Percentiles rank a stretch among this genome's conserved stretches.
Conservation (phyloP, 1,284 basidiomycete genomes). For the Cutaneotrichosporon cutaneum region DNA sequence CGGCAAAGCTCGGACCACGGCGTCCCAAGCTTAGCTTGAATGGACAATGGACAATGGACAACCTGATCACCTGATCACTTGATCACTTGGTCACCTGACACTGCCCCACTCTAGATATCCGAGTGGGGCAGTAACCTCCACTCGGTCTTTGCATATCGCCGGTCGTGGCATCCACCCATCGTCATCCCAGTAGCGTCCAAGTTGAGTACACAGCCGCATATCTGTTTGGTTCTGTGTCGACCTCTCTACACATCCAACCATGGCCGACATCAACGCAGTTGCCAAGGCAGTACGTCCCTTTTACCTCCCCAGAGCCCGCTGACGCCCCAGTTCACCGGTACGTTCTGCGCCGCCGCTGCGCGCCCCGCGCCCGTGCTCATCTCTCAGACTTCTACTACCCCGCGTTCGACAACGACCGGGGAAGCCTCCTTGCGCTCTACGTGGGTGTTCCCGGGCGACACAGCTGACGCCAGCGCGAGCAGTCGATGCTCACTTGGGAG, state of each 20-base stretch:
- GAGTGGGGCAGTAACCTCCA: neutral
- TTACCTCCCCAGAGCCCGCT: conserved; percentile 47
- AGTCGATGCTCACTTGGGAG: conserved; percentile 91
- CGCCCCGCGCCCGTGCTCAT: neutral
- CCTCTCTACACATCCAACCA: conserved; percentile 39
- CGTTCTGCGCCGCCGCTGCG: conserved; percentile 53
- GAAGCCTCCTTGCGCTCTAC: conserved; percentile 48
- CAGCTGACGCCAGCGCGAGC: conserved; percentile 61
- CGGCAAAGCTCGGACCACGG: too few species aligned
- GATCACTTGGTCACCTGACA: too few species aligned
- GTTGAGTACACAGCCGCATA: neutral
- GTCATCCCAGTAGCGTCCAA: neutral
- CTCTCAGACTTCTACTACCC: conserved; percentile 53
- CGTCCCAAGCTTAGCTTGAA: too few species aligned
- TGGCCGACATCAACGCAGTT: conserved; percentile 68
- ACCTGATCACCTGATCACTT: too few species aligned
- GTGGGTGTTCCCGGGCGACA: conserved; percentile 32
- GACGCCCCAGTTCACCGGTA: conserved; percentile 56
- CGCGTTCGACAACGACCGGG: conserved; percentile 49
- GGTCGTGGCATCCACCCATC: neutral
- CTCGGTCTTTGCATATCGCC: neutral
- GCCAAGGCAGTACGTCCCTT: conserved; percentile 48
- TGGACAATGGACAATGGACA: too few species aligned
- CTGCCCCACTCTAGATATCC: neutral
- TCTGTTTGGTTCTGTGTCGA: conserved; percentile 14